These are phyloP conservation scores for Phytophthora pistaciae DNA, from an alignment of 352 stramenopile genomes.

Conservation along the genomic window DNA sequence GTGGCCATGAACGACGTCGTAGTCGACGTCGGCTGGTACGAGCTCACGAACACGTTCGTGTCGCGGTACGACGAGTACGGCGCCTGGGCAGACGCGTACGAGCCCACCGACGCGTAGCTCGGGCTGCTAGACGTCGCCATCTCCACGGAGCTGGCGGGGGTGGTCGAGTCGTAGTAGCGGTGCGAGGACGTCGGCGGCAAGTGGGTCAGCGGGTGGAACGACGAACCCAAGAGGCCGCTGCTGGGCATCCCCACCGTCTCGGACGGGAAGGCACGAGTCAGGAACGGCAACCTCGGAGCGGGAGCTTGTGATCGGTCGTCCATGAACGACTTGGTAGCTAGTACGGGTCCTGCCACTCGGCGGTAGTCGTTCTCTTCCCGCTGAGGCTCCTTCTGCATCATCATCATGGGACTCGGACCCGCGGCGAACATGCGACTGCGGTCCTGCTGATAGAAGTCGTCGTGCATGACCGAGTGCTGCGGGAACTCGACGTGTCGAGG, in stretches of 20 bases:
- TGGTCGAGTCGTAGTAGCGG: slow-evolving; percentile 46
- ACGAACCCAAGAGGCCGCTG: slow-evolving; percentile 40
- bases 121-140: slow-evolving; percentile 26
- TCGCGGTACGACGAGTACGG: slow-evolving; percentile 54
- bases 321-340: slow-evolving; percentile 36
- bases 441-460: slow-evolving; percentile 48
- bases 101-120: slow-evolving; percentile 27
- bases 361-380: slow-evolving; percentile 45
- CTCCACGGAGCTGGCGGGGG: slow-evolving; percentile 16
- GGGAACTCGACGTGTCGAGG: slow-evolving; percentile 21
- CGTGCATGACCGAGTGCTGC: slow-evolving; percentile 14
- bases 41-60: slow-evolving; percentile 41
- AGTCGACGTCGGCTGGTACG: slow-evolving; percentile 37
- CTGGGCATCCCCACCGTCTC: slow-evolving; percentile 43
- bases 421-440: slow-evolving; percentile 37
- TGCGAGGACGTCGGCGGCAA: slow-evolving; percentile 31
- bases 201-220: slow-evolving; percentile 47
- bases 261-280: slow-evolving; percentile 66
- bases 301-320: slow-evolving; percentile 38
- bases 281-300: slow-evolving; percentile 57
- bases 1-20: slow-evolving; percentile 36
- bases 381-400: slow-evolving; percentile 40
- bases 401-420: slow-evolving; percentile 22
- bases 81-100: slow-evolving; percentile 19
- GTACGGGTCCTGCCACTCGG: slow-evolving; percentile 3